A percentile compares a stretch with the other conserved stretches of the same genome.
Conservation (phyloP, 2,329 filamentous ascomycete genomes). For the Talaromyces sp. region DNA sequence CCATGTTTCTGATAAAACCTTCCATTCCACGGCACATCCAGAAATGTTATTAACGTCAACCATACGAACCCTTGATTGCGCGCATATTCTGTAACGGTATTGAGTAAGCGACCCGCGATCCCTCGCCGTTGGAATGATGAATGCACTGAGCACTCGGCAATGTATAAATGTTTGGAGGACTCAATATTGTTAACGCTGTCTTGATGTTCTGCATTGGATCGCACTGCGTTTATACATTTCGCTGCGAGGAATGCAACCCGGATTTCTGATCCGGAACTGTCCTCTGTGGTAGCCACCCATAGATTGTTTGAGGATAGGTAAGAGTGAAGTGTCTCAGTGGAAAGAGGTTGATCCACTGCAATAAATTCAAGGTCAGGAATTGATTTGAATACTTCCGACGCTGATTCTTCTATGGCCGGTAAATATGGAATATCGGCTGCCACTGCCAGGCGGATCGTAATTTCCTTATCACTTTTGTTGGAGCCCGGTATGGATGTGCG, state of each 20-base stretch:
- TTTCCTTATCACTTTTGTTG: not conserved
- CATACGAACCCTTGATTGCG: not conserved
- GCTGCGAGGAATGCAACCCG: conserved; percentile 8
- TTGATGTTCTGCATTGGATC: not conserved
- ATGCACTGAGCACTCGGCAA: conserved; percentile 13
- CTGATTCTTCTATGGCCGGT: conserved; percentile 9
- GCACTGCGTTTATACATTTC: not conserved
- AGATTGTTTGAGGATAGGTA: not conserved
- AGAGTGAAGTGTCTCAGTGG: not conserved
- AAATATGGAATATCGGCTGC: conserved; percentile 1
- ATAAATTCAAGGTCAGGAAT: conserved; percentile 6
- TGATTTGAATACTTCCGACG: conserved; percentile 9
- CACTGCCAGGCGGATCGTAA: conserved; percentile 1
- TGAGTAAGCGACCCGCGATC: conserved; percentile 17
- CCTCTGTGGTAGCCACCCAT: conserved; percentile 6
- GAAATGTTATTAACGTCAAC: conserved; percentile 9
- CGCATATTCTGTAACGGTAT: conserved; percentile 13
- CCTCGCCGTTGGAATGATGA: conserved; percentile 7
- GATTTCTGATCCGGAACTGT: not conserved
- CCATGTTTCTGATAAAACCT: conserved; percentile 8
- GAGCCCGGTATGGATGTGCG: not conserved
- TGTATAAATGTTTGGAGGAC: conserved; percentile 4
- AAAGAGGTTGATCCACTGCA: conserved; percentile 5
- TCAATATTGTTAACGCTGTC: not conserved
- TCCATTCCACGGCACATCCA: conserved; percentile 13